Conservation (phyloP, 805 yeast species). For the Komagataella mondaviorum region DNA sequence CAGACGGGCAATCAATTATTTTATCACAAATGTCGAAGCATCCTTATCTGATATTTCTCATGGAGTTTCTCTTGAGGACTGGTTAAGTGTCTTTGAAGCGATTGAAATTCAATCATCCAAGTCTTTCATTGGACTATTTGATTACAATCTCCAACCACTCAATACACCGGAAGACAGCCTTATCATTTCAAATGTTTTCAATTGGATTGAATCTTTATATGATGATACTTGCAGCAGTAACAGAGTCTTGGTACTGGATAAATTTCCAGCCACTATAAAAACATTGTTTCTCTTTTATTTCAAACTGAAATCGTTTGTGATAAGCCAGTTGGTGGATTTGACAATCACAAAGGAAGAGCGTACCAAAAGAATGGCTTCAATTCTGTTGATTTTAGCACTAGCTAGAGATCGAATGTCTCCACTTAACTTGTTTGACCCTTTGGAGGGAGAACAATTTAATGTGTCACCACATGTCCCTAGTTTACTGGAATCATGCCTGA, state of each 20-base stretch:
- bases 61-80: conserved; percentile 51
- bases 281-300: conserved; percentile 53
- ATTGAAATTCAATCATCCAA: conserved; percentile 58
- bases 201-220: conserved; percentile 50
- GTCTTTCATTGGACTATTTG: conserved; percentile 41
- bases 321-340: conserved; percentile 50
- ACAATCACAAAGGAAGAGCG: conserved; percentile 46
- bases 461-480: conserved; percentile 57
- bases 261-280: conserved; percentile 59
- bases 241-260: conserved; percentile 23
- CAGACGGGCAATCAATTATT: conserved; percentile 38
- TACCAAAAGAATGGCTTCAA: conserved; percentile 51
- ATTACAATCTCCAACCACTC: conserved; percentile 28
- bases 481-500: conserved; percentile 68
- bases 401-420: conserved; percentile 54
- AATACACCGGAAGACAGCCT: conserved; percentile 38
- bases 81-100: conserved; percentile 65
- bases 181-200: conserved; percentile 52
- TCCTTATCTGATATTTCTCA: conserved; percentile 43
- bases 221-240: conserved; percentile 15
- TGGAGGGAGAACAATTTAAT: conserved; percentile 13
- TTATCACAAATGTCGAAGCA: conserved; percentile 51
- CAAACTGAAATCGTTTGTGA: conserved; percentile 51
- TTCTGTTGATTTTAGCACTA: conserved; percentile 53
- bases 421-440: conserved; percentile 27